phyloP scores from a whole-genome alignment of 2,329 filamentous ascomycete species.

The Alternaria hordeiaustralica region DNA sequence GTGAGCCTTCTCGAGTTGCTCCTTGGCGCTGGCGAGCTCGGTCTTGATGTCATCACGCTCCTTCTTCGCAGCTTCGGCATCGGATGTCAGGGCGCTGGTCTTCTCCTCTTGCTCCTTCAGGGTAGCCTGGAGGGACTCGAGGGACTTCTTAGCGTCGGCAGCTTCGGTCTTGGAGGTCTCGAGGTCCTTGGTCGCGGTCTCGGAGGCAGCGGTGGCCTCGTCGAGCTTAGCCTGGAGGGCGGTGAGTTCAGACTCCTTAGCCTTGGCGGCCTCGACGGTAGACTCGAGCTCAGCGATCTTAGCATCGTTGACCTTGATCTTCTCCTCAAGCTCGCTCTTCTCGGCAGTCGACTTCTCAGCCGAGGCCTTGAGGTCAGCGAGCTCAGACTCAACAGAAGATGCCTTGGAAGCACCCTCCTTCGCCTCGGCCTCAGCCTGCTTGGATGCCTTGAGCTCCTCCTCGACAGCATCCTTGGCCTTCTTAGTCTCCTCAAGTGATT shows the following conservation, averaged over 20 bases:
- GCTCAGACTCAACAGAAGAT: slow-evolving; percentile 21
- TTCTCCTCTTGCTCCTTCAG: slow-evolving; percentile 26
- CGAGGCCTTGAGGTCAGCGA: slow-evolving; percentile 32
- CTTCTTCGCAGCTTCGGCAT: slow-evolving; percentile 24
- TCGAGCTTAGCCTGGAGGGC: slow-evolving; percentile 26
- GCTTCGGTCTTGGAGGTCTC: slow-evolving; percentile 23
- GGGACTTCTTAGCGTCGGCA: slow-evolving; percentile 19
- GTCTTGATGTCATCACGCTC: slow-evolving; percentile 26
- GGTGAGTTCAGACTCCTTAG: slow-evolving; percentile 23
- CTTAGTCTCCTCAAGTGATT: slow-evolving; percentile 29
- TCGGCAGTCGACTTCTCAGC: slow-evolving; percentile 29
- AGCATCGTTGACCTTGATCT: slow-evolving; percentile 31
- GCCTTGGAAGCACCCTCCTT: slow-evolving; percentile 23
- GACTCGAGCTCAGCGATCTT: slow-evolving; percentile 33
- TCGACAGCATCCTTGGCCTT: slow-evolving; percentile 27
- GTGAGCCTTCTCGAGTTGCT: slow-evolving; percentile 29
- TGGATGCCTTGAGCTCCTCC: slow-evolving; percentile 25
- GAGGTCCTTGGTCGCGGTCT: slow-evolving; percentile 23
- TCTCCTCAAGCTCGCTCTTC: slow-evolving; percentile 29
- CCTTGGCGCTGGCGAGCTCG: slow-evolving; percentile 26
- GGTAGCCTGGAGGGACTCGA: slow-evolving; percentile 18
- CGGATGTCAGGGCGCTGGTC: slow-evolving; percentile 14
- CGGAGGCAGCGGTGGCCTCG: slow-evolving; percentile 18
- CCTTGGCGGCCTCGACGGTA: slow-evolving; percentile 21
- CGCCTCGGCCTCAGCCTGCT: slow-evolving; percentile 23